Evolutionary conservation across 352 stramenopile genomes (phyloP), one percentile per base, ranked within the genome.

Genomic region (Thalassiosira exigua): DNA sequence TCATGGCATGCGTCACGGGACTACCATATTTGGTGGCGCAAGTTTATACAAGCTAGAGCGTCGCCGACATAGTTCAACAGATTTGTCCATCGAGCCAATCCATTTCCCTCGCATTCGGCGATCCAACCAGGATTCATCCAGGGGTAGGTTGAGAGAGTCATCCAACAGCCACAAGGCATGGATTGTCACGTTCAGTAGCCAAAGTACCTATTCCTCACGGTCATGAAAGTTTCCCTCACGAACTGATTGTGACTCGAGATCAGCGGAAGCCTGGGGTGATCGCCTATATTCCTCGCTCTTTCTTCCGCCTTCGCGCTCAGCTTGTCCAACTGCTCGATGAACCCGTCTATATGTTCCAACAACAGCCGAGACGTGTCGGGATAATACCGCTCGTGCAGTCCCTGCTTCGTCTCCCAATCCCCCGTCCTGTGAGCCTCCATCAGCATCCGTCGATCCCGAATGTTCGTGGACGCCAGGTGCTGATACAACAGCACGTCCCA

Each of bases 401-500:
- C 33, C 19, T 65, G 67, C 50, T 86, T 89, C 30, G 60, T 82
- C 30, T 71, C 65, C 5, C 41, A 62, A 52, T 89, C 82, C 7
- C 60, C 74, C 24, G 72, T 29, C 3, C 71, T 56, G 48, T 82
- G 65, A 14, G 82, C 82, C 32, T 75, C 53, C 44, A 82, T 78
- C 3, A 89, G 62, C 4, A 44, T 53, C 52, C 71, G 68, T 61
- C 79, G 67, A 7, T 80, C 60, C 3, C 51, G 29, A 11, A 58
- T 33, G 24, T 80, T 72, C 17, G 33, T 62, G 4, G 54, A 69
- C 11, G 36, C 44, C n/a, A 89, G 44, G 32, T 78, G 33, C 33
- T 56, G 61, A 46, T 86, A 86, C 3, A 89, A 54, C 12, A 89
- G 50, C n/a, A 89, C 62, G 69, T 89, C 82, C 82, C 82, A 89